phyloP scores from a whole-genome alignment of 139 green algal genomes.

The Dunaliella primolecta region DNA sequence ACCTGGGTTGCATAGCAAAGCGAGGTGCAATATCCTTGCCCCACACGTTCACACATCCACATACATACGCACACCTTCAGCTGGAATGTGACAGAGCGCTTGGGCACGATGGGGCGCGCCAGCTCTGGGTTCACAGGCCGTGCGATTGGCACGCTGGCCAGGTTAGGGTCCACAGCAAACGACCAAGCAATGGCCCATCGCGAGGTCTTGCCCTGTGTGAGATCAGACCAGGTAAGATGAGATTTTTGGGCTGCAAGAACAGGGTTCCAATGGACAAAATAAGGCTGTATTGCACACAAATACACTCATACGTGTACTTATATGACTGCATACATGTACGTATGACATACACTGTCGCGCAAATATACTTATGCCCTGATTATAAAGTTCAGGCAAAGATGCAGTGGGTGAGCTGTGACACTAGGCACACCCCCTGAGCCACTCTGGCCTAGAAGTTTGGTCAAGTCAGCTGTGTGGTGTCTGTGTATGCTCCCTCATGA shows the following conservation, averaged over 20 bases:
- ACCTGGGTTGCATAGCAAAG: too few species aligned
- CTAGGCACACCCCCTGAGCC: too few species aligned
- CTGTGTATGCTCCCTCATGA: too few species aligned
- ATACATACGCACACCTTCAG: constrained; percentile 1
- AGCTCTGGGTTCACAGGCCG: constrained; percentile 12
- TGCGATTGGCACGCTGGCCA: constrained; percentile 49
- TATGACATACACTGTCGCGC: too few species aligned
- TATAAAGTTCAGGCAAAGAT: too few species aligned
- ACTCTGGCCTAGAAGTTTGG: too few species aligned
- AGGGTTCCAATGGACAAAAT: neutral
- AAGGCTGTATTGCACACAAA: neutral
- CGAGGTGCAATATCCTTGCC: too few species aligned
- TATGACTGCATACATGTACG: neutral
- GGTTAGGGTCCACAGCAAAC: constrained; percentile 54
- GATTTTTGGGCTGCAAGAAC: neutral
- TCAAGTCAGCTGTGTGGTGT: too few species aligned
- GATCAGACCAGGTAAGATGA: too few species aligned
- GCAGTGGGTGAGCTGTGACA: too few species aligned
- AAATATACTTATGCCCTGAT: too few species aligned
- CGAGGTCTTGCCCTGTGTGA: constrained; percentile 69
- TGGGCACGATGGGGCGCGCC: neutral
- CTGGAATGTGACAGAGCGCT: neutral
- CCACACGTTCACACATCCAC: neutral
- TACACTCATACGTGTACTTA: neutral
- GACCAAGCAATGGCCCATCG: constrained; percentile 90